Base-by-base conservation (phyloP, 371 early-diverging fungal genomes). In the Blakeslea trispora region DNA sequence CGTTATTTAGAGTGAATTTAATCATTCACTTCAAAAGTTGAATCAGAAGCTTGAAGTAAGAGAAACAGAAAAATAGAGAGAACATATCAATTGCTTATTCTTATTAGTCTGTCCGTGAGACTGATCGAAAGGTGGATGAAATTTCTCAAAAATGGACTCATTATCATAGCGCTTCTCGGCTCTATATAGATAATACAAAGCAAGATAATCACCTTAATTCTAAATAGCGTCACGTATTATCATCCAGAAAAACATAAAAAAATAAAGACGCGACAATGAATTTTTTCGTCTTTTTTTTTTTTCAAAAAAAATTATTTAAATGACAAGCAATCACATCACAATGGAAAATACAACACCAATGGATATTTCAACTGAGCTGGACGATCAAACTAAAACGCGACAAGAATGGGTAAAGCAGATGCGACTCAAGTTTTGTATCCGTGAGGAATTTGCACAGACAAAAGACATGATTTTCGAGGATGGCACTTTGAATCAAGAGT, bases 401-500 rank as follows among this genome's bases (percentile, higher is more conserved):
- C 92, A 90, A 58, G 85, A 81, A 53, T 90, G 93, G 90, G 81
- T 93, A 48, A 89, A 85, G 51, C 73, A 77, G 43, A 77, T 94
- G 81, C 84, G 95, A 2, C 72, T 91, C 13, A 79, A 89, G 70
- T 95, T 95, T 60, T 93, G 91, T 63, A 61, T 85, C 45, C 73
- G 93, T n/a, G 82, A 84, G 5, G 90, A 93, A 54, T 91, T 91
- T 55, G 89, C 87, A 40, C 83, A 86, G 31, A 92, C 93, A 10
- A 82, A 87, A 39, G 83, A 77, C 44, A 90, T 95, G 69, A 89
- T 95, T 54, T 83, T 87, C 55, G 68, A 84, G 5, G 90, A 90
- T 48, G 95, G 95, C 24, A 85, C 84, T 9, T 67, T 95, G 14
- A 95, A 95, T 63, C 95, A 95, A 82, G 93, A 91, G 87, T 90